Conservation (phyloP, 768 basidiomycete species). For the Grammothele lineata region DNA sequence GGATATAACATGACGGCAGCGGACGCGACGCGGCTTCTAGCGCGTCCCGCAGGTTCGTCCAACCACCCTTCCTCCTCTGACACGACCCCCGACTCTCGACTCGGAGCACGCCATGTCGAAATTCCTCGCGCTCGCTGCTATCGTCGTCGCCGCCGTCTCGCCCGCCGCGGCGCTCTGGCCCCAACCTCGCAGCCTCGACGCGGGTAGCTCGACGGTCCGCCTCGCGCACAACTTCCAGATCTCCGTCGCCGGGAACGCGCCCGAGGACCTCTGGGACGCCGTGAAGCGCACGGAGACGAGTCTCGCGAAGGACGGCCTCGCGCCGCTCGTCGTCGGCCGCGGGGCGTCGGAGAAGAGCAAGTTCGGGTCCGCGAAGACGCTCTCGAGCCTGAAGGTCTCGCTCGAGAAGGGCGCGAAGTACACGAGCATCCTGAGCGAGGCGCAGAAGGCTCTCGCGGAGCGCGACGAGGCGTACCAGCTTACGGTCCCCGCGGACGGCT, state of each 20-base stretch:
- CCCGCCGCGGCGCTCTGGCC: slow-evolving; percentile 33
- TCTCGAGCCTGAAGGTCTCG: slow-evolving; percentile 42
- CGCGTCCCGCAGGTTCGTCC: neutral
- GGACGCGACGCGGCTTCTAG: too few relatives aligned
- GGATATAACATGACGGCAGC: too few relatives aligned
- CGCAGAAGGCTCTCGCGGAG: slow-evolving; percentile 43
- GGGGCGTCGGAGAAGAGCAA: slow-evolving; percentile 42
- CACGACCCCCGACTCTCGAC: neutral
- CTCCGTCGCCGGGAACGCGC: slow-evolving; percentile 34
- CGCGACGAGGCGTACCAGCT: slow-evolving; percentile 62
- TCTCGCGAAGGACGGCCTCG: slow-evolving; percentile 51
- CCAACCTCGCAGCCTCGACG: slow-evolving; percentile 24
- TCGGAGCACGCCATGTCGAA: slow-evolving; percentile 10
- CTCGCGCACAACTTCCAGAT: slow-evolving; percentile 53
- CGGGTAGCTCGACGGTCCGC: slow-evolving; percentile 27
- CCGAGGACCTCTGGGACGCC: slow-evolving; percentile 57
- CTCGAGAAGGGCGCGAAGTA: slow-evolving; percentile 27
- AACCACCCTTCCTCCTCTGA: neutral
- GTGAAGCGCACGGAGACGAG: slow-evolving; percentile 41
- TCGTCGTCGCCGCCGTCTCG: slow-evolving; percentile 18
- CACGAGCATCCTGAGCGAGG: slow-evolving; percentile 48
- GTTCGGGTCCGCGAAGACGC: slow-evolving; percentile 35
- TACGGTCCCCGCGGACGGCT: slow-evolving; percentile 48
- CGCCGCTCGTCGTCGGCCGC: slow-evolving; percentile 55
- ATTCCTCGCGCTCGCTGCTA: slow-evolving; percentile 15